These are phyloP conservation scores for Schizochytrium sp. DNA, from an alignment of 108 stramenopile genomes.

Conservation along the genomic window DNA sequence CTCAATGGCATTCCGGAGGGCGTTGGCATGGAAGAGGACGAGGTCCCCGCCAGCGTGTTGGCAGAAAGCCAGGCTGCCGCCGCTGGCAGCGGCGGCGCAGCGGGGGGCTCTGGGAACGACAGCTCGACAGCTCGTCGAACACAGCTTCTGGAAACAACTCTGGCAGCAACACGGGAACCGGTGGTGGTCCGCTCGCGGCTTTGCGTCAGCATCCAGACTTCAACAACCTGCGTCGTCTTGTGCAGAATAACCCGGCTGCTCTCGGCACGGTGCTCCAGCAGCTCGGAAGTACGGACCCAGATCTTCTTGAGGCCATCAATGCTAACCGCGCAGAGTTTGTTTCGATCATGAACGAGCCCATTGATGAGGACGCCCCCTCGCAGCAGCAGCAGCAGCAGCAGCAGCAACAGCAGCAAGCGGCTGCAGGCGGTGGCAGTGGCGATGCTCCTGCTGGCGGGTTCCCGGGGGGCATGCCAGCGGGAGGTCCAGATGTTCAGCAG, in stretches of 20 bases:
- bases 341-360: constrained; percentile 93
- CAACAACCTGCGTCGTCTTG: constrained; percentile 72
- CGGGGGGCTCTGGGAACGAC: neutral
- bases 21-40: neutral
- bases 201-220: constrained; percentile 88
- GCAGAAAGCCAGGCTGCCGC: too few relatives aligned
- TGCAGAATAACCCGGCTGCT: constrained; percentile 79
- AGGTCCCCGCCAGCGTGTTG: too few relatives aligned
- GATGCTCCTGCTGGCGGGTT: too few relatives aligned
- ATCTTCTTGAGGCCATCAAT: constrained; percentile 77
- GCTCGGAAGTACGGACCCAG: constrained; percentile 84
- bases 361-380: constrained; percentile 47
- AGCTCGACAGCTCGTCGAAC: neutral
- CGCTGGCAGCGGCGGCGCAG: neutral
- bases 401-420: too few relatives aligned
- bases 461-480: neutral
- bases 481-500: constrained; percentile 67
- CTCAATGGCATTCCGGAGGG: constrained; percentile 89
- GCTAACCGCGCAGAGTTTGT: constrained; percentile 84
- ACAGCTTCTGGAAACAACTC: neutral
- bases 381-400: neutral
- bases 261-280: constrained; percentile 73
- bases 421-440: too few relatives aligned
- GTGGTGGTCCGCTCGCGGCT: constrained; percentile 51
- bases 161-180: neutral